Evolutionary conservation across 208 protist species (phyloP), one percentile per base, ranked within the genome.

Genomic region (Leptomonas seymouri): DNA sequence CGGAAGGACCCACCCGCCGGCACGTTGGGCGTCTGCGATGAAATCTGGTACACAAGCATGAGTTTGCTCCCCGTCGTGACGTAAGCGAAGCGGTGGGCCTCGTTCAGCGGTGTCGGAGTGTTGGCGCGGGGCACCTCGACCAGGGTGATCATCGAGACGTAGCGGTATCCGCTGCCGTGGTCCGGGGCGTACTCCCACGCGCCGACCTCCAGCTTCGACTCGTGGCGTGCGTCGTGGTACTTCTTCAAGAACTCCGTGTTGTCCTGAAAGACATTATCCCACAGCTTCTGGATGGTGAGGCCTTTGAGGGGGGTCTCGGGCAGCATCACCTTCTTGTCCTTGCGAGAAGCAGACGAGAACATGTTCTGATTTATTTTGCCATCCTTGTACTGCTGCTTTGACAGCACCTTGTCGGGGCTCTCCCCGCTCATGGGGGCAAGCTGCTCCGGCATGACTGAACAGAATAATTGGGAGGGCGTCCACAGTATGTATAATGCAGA

Each of bases 81-180:
- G 75, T 90, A 93, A 20, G 69, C 84, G 55, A 93, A 95, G 42
- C 90, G 85, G 53, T 95, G 90, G 6, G 79, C 90, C 68, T 95
- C 84, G 73, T 93, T 82, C 55, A 95, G 64, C 39, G 75, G 82
- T 6, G 90, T 93, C n/a, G 72, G 58, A 23, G 82, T 90, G 50
- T 77, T 81, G 2, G 76, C 85, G 18, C 71, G 74, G 2, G 90
- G 90, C 16, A 95, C 74, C 28, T 95, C 87, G 9, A 95, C 76
- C 25, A 82, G 42, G 14, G 81, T 89, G 28, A 74, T 72, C 20
- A 95, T 56, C 11, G 87, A 87, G 4, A 90, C 75, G 34, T 77
- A 79, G 42, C 90, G 90, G 49, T 79, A 91, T 7, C 90, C 90
- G 61, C 81, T 93, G 56, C 87, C 77, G 76, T 77, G 84, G 73